Evolutionary conservation across 1,284 basidiomycete genomes (phyloP).

Genomic region (Trichosporon sp.): DNA sequence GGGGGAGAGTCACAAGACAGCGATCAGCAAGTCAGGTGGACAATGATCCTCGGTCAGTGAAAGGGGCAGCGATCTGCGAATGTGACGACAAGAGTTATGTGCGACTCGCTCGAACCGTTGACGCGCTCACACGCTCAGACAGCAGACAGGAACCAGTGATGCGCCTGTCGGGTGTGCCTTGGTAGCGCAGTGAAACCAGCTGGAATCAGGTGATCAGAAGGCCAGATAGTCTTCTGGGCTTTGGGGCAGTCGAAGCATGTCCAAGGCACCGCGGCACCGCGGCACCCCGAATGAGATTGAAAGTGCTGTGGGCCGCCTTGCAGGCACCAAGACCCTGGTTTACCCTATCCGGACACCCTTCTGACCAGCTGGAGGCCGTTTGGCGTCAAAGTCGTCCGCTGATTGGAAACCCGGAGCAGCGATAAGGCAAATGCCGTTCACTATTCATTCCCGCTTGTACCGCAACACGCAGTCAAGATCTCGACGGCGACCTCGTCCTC

Average conservation of each 20-base stretch:
- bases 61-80: not conserved
- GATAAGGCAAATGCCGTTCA: not conserved
- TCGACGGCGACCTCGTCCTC: not conserved
- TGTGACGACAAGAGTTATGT: too few relatives aligned
- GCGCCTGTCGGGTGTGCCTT: not conserved
- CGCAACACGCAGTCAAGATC: not conserved
- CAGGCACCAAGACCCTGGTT: not conserved
- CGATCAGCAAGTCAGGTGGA: not conserved
- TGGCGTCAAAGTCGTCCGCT: not conserved
- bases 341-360: not conserved
- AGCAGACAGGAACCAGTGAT: not conserved
- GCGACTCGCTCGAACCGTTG: too few relatives aligned
- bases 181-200: not conserved
- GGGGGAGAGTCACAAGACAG: not conserved
- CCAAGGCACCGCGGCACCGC: not conserved
- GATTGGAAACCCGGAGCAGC: not conserved
- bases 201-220: not conserved
- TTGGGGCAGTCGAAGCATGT: too few relatives aligned
- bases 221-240: too few relatives aligned
- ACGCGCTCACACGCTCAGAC: too few relatives aligned
- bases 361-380: not conserved
- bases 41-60: not conserved
- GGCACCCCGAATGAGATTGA: too few relatives aligned
- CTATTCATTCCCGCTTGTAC: not conserved
- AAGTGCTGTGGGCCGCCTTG: too few relatives aligned